Conservation (phyloP, 1,139 yeast species). For the Debaryomyces sp. region DNA sequence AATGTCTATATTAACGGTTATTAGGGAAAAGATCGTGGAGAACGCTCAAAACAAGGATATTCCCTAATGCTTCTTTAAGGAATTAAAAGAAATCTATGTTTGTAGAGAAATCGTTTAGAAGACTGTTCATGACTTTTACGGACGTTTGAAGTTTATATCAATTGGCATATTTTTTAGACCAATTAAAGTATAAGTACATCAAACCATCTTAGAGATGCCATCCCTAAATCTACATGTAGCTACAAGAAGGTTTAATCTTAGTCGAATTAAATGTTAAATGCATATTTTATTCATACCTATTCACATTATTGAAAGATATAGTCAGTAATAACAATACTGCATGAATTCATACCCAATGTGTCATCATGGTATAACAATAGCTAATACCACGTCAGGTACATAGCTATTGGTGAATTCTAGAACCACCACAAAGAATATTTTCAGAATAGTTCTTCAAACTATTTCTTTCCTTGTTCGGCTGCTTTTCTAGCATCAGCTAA, state of each 20-base stretch:
- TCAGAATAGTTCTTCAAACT: not conserved
- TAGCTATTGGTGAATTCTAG: not conserved
- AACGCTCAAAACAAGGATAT: not conserved
- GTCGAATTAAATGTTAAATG: not conserved
- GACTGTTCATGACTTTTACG: too few species aligned
- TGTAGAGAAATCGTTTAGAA: too few species aligned
- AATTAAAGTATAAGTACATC: not conserved
- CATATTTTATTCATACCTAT: not conserved
- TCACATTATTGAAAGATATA: not conserved
- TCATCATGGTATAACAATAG: not conserved
- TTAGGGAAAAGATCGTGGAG: not conserved
- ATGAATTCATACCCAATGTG: not conserved
- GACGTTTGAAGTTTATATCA: too few species aligned
- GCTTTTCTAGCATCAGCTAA: constrained; percentile 66
- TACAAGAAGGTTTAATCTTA: not conserved
- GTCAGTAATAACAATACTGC: not conserved
- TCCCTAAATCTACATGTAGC: not conserved
- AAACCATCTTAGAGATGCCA: not conserved
- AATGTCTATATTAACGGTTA: not conserved
- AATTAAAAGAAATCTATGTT: too few species aligned
- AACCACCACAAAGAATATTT: not conserved
- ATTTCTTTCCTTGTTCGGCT: constrained; percentile 22
- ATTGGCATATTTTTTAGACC: not conserved
- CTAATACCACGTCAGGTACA: not conserved
- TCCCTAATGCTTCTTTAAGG: not conserved